Evolutionary conservation across 1,284 basidiomycete species (phyloP).

Genomic region (Malassezia japonica): DNA sequence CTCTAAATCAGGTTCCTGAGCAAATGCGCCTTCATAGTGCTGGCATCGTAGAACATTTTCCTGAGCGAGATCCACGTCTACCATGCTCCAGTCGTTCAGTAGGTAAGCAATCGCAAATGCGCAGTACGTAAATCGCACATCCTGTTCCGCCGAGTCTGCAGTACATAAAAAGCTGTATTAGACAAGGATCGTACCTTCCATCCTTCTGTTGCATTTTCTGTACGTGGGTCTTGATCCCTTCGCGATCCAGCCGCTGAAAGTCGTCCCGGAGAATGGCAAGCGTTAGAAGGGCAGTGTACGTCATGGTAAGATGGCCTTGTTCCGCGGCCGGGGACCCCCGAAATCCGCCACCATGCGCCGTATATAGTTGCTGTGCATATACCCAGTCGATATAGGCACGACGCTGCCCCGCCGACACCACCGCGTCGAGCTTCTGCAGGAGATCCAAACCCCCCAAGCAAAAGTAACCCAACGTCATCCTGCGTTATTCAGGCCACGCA

Average conservation of each 20-base stretch:
- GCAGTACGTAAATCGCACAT: slow-evolving; percentile 76
- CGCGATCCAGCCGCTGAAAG: slow-evolving; percentile 23
- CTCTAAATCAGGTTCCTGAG: slow-evolving; percentile 69
- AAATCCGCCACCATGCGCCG: slow-evolving; percentile 26
- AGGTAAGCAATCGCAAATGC: slow-evolving; percentile 72
- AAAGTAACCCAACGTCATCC: slow-evolving; percentile 43
- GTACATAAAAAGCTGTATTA: slow-evolving; percentile 71
- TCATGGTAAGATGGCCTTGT: slow-evolving; percentile 32
- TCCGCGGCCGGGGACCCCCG: slow-evolving; percentile 16
- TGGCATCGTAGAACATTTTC: slow-evolving; percentile 53
- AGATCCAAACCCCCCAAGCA: slow-evolving; percentile 37
- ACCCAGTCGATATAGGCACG: slow-evolving; percentile 58
- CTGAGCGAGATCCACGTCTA: slow-evolving; percentile 59
- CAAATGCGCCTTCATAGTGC: slow-evolving; percentile 89
- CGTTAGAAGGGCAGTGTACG: slow-evolving; percentile 35
- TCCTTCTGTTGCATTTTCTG: slow-evolving; percentile 20
- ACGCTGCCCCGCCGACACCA: slow-evolving; percentile 16
- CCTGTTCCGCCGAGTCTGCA: slow-evolving; percentile 60
- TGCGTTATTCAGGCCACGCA: slow-evolving; percentile 7
- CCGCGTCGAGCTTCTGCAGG: slow-evolving; percentile 17
- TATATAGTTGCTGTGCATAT: slow-evolving; percentile 65
- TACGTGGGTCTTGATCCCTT: slow-evolving; percentile 18
- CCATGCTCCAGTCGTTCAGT: slow-evolving; percentile 65
- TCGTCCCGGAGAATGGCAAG: slow-evolving; percentile 36
- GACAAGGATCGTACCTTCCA: no score